A percentile compares a stretch with the other conserved stretches of the same genome.
Evolutionary conservation across 148 eudicot genomes (phyloP).

Genomic region (Beta vulgaris): DNA sequence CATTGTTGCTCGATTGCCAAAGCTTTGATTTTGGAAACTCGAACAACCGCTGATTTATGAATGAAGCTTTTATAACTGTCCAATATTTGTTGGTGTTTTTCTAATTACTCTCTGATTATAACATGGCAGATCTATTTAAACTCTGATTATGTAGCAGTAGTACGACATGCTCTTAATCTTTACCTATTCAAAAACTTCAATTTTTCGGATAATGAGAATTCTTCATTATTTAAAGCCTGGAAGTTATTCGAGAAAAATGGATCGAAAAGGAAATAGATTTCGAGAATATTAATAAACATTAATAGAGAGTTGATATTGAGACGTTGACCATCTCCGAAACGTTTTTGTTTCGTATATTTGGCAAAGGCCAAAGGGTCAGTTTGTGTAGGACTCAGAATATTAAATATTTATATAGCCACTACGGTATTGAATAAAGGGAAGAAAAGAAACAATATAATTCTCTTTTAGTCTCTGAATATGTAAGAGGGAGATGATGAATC

Average conservation of each 20-base stretch:
- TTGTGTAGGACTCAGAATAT: no score
- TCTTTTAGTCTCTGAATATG: background rate
- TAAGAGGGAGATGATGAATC: background rate
- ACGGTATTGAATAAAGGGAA: no score
- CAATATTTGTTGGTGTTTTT: background rate
- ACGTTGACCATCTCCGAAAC: no score
- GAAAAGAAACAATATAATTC: no score
- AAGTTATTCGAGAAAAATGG: no score
- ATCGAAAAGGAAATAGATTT: no score
- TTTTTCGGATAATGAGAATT: constrained; percentile 13
- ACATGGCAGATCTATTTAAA: background rate
- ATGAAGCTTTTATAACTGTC: background rate
- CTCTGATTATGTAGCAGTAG: background rate
- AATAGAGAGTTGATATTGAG: no score
- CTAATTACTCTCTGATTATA: background rate
- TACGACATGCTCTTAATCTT: constrained; percentile 14
- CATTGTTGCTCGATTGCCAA: constrained; percentile 21
- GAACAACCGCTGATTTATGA: background rate
- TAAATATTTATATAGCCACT: no score
- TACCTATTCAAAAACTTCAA: constrained; percentile 27
- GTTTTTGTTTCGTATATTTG: no score
- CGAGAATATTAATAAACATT: no score
- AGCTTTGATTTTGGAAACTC: background rate
- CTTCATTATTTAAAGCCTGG: background rate
- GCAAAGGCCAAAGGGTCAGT: no score